Conservation (phyloP, 495 filamentous ascomycete genomes). For the Umbilicaria muhlenbergii region DNA sequence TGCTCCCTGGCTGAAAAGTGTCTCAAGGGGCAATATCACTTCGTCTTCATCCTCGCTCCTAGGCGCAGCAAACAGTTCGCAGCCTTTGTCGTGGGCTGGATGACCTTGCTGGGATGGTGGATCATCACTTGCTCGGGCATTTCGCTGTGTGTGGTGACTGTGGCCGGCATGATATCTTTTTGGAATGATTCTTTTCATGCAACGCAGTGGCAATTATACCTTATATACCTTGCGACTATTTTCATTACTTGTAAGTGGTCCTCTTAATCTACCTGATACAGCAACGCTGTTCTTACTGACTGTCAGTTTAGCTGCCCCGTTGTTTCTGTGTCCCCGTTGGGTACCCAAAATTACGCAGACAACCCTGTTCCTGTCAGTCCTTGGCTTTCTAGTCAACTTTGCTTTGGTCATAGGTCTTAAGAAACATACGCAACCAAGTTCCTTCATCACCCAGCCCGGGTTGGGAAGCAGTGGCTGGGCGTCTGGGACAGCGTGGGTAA, state of each 20-base stretch:
- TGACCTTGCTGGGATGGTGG: constrained; percentile 24
- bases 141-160: constrained; percentile 7
- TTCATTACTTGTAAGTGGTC: constrained; percentile 4
- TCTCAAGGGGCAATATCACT: constrained; percentile 19
- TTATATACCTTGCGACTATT: constrained; percentile 13
- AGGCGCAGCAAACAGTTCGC: constrained; percentile 9
- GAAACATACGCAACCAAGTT: constrained; percentile 5
- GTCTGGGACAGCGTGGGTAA: constrained; percentile 22
- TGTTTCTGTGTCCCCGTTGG: constrained; percentile 11
- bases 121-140: constrained; percentile 18
- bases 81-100: constrained; percentile 21
- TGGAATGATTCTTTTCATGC: constrained; percentile 10
- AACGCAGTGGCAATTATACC: constrained; percentile 17
- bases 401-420: constrained; percentile 13
- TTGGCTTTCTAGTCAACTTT: constrained; percentile 13
- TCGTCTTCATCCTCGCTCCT: constrained; percentile 16
- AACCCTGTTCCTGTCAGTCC: constrained; percentile 11
- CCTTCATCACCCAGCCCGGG: constrained; percentile 8
- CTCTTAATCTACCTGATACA: not conserved
- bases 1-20: not conserved
- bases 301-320: constrained; percentile 9
- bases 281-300: not conserved
- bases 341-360: constrained; percentile 10
- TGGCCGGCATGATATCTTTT: constrained; percentile 16
- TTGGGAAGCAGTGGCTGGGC: constrained; percentile 18